A percentile compares a stretch with the other conserved stretches of the same genome.
Conservation (phyloP, 2,329 filamentous ascomycete species). For the Thielaviopsis ethacetica region DNA sequence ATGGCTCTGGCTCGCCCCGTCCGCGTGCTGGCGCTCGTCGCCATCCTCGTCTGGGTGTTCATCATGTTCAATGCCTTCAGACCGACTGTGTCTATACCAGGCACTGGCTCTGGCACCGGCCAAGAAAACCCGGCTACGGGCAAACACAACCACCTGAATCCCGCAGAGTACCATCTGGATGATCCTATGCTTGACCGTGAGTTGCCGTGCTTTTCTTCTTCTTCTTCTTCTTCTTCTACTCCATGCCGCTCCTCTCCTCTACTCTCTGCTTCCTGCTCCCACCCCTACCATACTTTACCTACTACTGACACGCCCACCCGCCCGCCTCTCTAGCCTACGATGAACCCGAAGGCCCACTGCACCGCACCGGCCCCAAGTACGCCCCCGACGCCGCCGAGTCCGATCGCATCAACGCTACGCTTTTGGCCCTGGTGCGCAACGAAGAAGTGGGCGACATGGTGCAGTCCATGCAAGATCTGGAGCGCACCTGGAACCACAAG, state of each 20-base stretch:
- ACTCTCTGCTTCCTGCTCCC: conserved; percentile 1
- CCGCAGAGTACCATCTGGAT: conserved; percentile 43
- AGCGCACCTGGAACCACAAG: conserved; percentile 92
- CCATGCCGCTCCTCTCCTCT: neutral
- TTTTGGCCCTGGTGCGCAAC: conserved; percentile 84
- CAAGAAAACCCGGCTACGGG: conserved; percentile 12
- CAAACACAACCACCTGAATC: conserved; percentile 4
- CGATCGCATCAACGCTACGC: conserved; percentile 79
- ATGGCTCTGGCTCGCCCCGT: conserved; percentile 83
- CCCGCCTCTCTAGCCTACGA: conserved; percentile 45
- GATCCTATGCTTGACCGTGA: conserved; percentile 81
- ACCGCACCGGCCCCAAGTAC: conserved; percentile 62
- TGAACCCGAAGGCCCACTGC: conserved; percentile 65
- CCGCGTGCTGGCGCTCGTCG: conserved; percentile 57
- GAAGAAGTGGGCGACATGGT: conserved; percentile 74
- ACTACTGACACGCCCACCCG: conserved; percentile 12
- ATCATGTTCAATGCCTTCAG: conserved; percentile 62
- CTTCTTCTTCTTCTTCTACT: neutral
- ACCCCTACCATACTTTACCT: too few relatives aligned
- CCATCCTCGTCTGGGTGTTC: conserved; percentile 59
- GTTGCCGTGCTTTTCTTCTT: conserved; percentile 19
- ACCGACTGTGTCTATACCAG: conserved; percentile 30
- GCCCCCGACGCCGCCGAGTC: conserved; percentile 57
- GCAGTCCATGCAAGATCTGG: conserved; percentile 76
- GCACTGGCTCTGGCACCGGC: conserved; percentile 17